Evolutionary conservation across 768 basidiomycete genomes (phyloP).

Genomic region (Aureoboletus auriporus): DNA sequence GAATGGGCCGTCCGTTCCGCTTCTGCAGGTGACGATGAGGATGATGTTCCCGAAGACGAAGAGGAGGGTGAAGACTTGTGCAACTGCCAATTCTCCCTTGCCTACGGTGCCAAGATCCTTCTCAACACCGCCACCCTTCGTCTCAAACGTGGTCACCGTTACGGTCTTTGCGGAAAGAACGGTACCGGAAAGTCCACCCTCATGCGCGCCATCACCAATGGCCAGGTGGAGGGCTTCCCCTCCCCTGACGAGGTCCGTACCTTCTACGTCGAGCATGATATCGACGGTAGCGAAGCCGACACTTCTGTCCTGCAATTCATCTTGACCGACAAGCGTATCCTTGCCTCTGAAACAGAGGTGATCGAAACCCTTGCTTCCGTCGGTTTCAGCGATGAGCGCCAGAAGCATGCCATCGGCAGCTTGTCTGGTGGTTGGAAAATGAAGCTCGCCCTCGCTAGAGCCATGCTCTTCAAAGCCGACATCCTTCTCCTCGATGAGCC

Average conservation of each 20-base stretch:
- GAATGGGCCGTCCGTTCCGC: slow-evolving; percentile 93
- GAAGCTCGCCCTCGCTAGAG: slow-evolving; percentile 96
- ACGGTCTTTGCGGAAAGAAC: slow-evolving; percentile 97
- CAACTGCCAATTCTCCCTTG: slow-evolving; percentile 98
- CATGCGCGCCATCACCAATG: slow-evolving; percentile 91
- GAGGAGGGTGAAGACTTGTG: slow-evolving; percentile 98
- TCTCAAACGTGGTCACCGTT: slow-evolving; percentile 97
- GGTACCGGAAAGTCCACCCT: slow-evolving; percentile 97
- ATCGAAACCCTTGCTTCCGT: slow-evolving; percentile 82
- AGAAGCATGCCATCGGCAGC: slow-evolving; percentile 79
- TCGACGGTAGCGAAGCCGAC: slow-evolving; percentile 91
- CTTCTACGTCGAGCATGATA: slow-evolving; percentile 99
- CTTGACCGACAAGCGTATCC: slow-evolving; percentile 77
- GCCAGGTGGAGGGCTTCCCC: slow-evolving; percentile 98
- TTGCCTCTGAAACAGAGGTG: slow-evolving; percentile 64
- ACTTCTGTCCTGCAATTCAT: slow-evolving; percentile 91
- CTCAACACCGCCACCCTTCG: slow-evolving; percentile 95
- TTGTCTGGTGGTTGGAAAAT: slow-evolving; percentile 99
- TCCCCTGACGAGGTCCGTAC: slow-evolving; percentile 96
- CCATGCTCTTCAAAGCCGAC: slow-evolving; percentile 97
- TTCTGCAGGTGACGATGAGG: slow-evolving; percentile 66
- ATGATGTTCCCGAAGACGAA: slow-evolving; percentile 75
- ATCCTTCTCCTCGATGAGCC: slow-evolving; percentile 96
- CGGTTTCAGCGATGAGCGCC: slow-evolving; percentile 87
- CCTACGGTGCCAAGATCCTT: slow-evolving; percentile 98